These are phyloP conservation scores for Pterulicium gracile DNA, from an alignment of 1,284 basidiomycete genomes.

Conservation along the genomic window DNA sequence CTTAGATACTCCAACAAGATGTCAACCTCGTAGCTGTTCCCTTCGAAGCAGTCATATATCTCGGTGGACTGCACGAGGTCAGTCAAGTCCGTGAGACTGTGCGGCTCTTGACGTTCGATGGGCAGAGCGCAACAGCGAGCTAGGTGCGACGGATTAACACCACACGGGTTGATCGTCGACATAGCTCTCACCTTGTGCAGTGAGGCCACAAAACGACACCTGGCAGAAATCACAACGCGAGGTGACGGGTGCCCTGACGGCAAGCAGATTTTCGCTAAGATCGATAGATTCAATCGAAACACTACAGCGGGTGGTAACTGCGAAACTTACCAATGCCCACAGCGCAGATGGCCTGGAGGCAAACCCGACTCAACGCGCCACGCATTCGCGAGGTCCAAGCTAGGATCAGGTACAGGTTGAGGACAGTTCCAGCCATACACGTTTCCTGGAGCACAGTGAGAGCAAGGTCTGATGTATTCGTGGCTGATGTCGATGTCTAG, in stretches of 20 bases:
- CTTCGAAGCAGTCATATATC: constrained; percentile 67
- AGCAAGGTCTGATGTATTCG: constrained; percentile 62
- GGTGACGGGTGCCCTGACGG: constrained; percentile 55
- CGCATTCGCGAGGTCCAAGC: constrained; percentile 48
- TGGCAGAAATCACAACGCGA: constrained; percentile 74
- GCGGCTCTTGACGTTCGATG: constrained; percentile 50
- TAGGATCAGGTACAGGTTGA: constrained; percentile 60
- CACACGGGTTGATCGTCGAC: constrained; percentile 20
- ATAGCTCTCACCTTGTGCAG: constrained; percentile 34
- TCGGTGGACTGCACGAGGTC: constrained; percentile 65
- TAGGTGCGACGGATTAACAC: background rate
- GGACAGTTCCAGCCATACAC: constrained; percentile 64
- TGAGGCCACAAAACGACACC: constrained; percentile 67
- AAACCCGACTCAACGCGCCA: constrained; percentile 64
- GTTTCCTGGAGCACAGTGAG: constrained; percentile 58
- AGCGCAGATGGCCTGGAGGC: constrained; percentile 64
- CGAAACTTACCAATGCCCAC: constrained; percentile 57
- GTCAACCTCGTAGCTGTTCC: constrained; percentile 67
- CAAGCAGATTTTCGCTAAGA: constrained; percentile 64
- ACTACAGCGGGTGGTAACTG: constrained; percentile 2
- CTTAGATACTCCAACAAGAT: constrained; percentile 69
- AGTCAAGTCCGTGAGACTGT: constrained; percentile 48
- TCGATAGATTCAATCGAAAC: constrained; percentile 4
- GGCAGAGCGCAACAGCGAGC: constrained; percentile 43
- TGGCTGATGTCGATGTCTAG: constrained; percentile 49